These are phyloP conservation scores for Globisporangium middletonii DNA, from an alignment of 352 stramenopile genomes.

Conservation along the genomic window DNA sequence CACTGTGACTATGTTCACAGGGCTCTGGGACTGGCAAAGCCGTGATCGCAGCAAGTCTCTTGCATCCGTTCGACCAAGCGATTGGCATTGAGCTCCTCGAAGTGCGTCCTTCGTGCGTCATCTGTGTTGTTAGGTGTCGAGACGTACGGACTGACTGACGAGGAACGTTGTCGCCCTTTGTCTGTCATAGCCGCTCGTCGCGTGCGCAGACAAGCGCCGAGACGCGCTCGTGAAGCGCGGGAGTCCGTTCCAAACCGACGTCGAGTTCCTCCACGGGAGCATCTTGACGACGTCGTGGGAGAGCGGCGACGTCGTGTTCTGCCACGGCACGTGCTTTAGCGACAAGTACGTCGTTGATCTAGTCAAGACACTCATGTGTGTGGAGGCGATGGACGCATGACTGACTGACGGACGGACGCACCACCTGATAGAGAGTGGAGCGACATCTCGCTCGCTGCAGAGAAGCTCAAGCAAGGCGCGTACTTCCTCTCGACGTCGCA, in stretches of 20 bases:
- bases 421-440: slow-evolving; percentile 50
- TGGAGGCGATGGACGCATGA: background rate
- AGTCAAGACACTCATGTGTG: no score
- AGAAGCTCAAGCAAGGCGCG: slow-evolving; percentile 80
- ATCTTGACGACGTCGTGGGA: slow-evolving; percentile 62
- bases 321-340: slow-evolving; percentile 80
- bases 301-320: slow-evolving; percentile 77
- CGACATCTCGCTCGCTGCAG: slow-evolving; percentile 68
- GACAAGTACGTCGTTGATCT: slow-evolving; percentile 46
- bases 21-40: slow-evolving; percentile 79
- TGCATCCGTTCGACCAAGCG: slow-evolving; percentile 79
- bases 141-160: no score
- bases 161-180: no score
- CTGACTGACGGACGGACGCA: background rate
- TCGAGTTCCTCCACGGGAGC: slow-evolving; percentile 72
- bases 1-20: slow-evolving; percentile 16
- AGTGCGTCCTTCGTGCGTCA: slow-evolving; percentile 15
- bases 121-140: background rate
- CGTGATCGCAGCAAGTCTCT: slow-evolving; percentile 64
- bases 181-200: slow-evolving; percentile 62
- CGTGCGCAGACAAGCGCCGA: slow-evolving; percentile 73
- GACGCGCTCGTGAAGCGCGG: slow-evolving; percentile 35
- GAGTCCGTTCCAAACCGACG: slow-evolving; percentile 31
- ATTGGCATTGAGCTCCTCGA: slow-evolving; percentile 79
- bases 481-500: slow-evolving; percentile 84